Conservation (phyloP, 352 stramenopile species). For the Pythium rishiriense region DNA sequence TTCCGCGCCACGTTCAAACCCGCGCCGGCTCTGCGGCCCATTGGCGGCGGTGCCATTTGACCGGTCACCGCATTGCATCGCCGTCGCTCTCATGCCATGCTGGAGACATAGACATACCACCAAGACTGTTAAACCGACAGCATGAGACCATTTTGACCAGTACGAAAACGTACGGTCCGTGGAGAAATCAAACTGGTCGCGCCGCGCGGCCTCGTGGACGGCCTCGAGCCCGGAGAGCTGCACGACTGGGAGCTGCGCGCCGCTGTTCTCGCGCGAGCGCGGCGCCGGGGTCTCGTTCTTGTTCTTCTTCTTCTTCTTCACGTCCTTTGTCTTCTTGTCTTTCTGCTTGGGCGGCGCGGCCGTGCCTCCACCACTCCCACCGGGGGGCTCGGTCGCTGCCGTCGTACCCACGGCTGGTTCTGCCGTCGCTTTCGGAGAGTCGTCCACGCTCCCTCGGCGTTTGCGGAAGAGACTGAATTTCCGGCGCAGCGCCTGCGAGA, state of each 20-base stretch:
- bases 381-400: background rate
- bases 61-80: background rate
- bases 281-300: background rate
- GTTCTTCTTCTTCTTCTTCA: background rate
- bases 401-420: no score
- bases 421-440: no score
- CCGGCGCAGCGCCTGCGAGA: slow-evolving; percentile 3
- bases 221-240: slow-evolving; percentile 29
- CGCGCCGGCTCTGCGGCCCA: slow-evolving; percentile 17
- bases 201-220: slow-evolving; percentile 28
- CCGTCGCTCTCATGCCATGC: slow-evolving; percentile 15
- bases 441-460: slow-evolving; percentile 1
- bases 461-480: slow-evolving; percentile 23
- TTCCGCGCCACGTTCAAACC: slow-evolving; percentile 28
- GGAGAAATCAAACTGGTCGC: slow-evolving; percentile 29
- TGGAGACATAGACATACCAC: background rate
- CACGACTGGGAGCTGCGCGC: slow-evolving; percentile 11
- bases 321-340: background rate
- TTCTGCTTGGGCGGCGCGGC: background rate
- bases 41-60: slow-evolving; percentile 2
- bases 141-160: no score
- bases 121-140: no score
- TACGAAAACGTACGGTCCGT: slow-evolving; percentile 21
- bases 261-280: background rate
- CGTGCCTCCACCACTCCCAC: background rate